Evolutionary conservation across 75 land plant genomes (phyloP), one percentile per base, ranked within the genome.

Genomic region (Adiantum capillusveneris): DNA sequence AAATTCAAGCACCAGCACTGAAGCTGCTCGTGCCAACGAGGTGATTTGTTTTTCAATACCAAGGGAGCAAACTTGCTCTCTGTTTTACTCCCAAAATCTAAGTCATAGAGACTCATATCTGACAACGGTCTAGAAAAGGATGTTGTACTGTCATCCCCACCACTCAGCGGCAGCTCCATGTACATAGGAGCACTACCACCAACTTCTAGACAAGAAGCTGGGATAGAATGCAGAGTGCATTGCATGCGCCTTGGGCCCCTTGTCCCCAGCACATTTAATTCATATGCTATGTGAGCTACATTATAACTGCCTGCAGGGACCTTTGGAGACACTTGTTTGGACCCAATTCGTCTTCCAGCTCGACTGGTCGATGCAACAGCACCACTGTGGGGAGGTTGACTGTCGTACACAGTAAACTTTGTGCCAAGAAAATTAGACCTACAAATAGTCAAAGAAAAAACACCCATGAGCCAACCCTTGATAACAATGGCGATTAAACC

Each of bases 381-480:
- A 22, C 65, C 58, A 53, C 53, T 69, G 43, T 75, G 67, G 18
- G 88, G 79, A n/a, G 84, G 79, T 37, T 78, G 81, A 14, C 81
- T 78, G 57, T 83, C 86, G 31, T 74, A 79, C 6, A 83, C 63
- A 22, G 76, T 73, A 64, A 79, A 83, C 52, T 82, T 82, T 11
- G 85, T 85, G 0, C 85, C 89, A 16, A 85, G 72, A 31, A 84
- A 84, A 56, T 84, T 84, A 25, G 87, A 84, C 69, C 87, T 84
- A 70, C 29, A 53, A 25, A 53, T 2, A 1, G 25, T 2, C 28
- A 53, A 1, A 53, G 16, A 53, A 2, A 53, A 53, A 11, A 34
- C 37, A 34, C 9, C 9, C 3, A 9, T 3, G 9, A 34, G 37
- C 7, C 3, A 9, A 5, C 9, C 9, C 3, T 5, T 34, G 7